Conservation (phyloP, 2,329 filamentous ascomycete genomes). For the Fusarium annulatum region DNA sequence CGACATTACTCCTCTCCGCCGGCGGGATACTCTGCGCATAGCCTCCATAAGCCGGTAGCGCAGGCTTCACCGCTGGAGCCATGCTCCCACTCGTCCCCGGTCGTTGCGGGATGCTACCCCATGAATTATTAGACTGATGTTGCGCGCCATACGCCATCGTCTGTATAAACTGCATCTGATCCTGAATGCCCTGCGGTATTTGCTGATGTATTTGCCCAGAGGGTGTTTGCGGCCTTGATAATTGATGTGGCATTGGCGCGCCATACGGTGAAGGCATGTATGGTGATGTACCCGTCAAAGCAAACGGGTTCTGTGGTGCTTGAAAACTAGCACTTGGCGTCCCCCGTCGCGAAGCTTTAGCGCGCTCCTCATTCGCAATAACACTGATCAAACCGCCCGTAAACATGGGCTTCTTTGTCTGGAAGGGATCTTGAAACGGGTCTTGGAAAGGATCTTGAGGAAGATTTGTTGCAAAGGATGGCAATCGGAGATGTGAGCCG, state of each 20-base stretch:
- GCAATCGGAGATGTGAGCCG: conserved; percentile 13
- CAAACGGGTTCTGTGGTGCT: neutral
- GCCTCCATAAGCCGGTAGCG: conserved; percentile 18
- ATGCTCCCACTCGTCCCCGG: neutral
- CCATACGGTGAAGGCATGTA: conserved; percentile 21
- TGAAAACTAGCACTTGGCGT: conserved; percentile 15
- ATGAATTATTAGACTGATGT: neutral
- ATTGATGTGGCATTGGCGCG: conserved; percentile 1
- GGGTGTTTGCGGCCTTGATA: conserved; percentile 1
- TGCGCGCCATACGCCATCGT: neutral
- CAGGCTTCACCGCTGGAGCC: neutral
- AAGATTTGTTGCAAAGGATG: conserved; percentile 24
- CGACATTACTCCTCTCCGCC: conserved; percentile 20
- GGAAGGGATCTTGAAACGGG: neutral
- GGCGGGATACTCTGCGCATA: conserved; percentile 25
- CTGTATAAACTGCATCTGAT: conserved; percentile 22
- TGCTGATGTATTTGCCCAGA: conserved; percentile 11
- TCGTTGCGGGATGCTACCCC: neutral
- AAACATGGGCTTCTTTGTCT: conserved; percentile 21
- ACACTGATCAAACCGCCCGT: conserved; percentile 23
- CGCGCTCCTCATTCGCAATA: conserved; percentile 29
- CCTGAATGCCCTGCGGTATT: conserved; percentile 12
- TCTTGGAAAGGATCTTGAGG: conserved; percentile 35
- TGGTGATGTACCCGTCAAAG: neutral
- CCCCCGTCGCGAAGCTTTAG: conserved; percentile 27